phyloP scores from a whole-genome alignment of 129 eudicot genomes.

The Flaveria bidentis region DNA sequence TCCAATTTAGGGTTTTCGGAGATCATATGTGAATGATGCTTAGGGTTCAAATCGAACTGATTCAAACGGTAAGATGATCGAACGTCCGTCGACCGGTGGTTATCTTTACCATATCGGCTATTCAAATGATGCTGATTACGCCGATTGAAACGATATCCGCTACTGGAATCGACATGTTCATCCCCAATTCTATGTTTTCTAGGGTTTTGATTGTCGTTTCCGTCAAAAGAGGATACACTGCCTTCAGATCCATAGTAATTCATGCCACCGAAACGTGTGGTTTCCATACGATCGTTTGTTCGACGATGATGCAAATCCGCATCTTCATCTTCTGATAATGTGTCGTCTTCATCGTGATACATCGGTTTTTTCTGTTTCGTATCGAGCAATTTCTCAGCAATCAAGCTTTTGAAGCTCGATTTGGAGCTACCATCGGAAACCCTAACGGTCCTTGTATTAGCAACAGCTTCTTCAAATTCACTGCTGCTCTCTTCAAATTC shows the following conservation, averaged over 20 bases:
- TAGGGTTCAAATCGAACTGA: conserved; percentile 30
- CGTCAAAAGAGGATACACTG: conserved; percentile 70
- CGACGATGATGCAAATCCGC: conserved; percentile 31
- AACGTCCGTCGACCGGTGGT: conserved; percentile 31
- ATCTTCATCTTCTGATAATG: conserved; percentile 28
- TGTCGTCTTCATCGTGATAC: conserved; percentile 36
- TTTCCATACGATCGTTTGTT: conserved; percentile 35
- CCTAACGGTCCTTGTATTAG: conserved; percentile 31
- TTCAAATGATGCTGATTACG: background rate
- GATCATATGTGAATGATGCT: conserved; percentile 31
- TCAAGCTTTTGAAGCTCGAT: conserved; percentile 24
- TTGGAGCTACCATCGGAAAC: conserved; percentile 21
- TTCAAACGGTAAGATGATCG: conserved; percentile 28
- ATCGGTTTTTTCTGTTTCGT: conserved; percentile 24
- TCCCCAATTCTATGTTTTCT: conserved; percentile 36
- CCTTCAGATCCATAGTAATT: conserved; percentile 57
- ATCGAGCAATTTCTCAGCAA: conserved; percentile 38
- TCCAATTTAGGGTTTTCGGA: conserved; percentile 41
- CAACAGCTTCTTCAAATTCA: conserved; percentile 16
- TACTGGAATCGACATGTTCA: conserved; percentile 25
- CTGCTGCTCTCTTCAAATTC: conserved; percentile 31
- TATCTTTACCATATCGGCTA: conserved; percentile 14
- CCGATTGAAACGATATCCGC: conserved; percentile 33
- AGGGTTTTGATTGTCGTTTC: conserved; percentile 45
- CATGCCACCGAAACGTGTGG: conserved; percentile 31